These are phyloP conservation scores for Radiomyces spectabilis DNA, from an alignment of 192 early-diverging fungal genomes.

Conservation along the genomic window DNA sequence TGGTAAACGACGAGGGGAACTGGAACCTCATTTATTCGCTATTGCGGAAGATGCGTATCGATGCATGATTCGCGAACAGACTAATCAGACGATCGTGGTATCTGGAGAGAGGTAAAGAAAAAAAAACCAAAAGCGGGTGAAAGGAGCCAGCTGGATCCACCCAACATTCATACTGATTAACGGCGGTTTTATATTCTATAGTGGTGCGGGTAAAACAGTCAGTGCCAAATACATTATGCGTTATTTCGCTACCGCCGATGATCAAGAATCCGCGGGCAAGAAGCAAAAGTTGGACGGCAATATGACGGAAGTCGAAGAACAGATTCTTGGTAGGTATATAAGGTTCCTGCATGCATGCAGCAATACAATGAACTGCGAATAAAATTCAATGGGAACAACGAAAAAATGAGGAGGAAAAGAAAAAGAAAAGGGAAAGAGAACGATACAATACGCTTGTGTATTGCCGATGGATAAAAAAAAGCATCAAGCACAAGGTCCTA, in stretches of 20 bases:
- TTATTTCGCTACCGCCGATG: conserved; percentile 84
- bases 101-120: conserved; percentile 76
- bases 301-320: conserved; percentile 72
- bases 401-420: no score
- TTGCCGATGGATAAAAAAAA: no score
- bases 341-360: not conserved
- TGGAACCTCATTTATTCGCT: conserved; percentile 97
- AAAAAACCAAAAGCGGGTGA: no score
- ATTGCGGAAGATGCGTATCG: conserved; percentile 97
- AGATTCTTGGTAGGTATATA: conserved; percentile 54
- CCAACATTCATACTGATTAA: not conserved
- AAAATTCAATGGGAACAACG: no score
- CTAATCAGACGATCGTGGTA: conserved; percentile 98
- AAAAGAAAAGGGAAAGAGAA: no score
- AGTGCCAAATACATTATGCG: conserved; percentile 97
- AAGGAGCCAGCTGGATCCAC: not conserved
- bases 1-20: conserved; percentile 86
- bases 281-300: conserved; percentile 30
- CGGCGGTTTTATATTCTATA: conserved; percentile 6
- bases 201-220: conserved; percentile 97
- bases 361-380: no score
- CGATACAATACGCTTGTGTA: no score
- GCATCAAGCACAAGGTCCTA: not conserved
- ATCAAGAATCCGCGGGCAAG: conserved; percentile 42
- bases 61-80: conserved; percentile 85